Conservation (phyloP, 2,329 filamentous ascomycete species). For the Talaromyces piceae region DNA sequence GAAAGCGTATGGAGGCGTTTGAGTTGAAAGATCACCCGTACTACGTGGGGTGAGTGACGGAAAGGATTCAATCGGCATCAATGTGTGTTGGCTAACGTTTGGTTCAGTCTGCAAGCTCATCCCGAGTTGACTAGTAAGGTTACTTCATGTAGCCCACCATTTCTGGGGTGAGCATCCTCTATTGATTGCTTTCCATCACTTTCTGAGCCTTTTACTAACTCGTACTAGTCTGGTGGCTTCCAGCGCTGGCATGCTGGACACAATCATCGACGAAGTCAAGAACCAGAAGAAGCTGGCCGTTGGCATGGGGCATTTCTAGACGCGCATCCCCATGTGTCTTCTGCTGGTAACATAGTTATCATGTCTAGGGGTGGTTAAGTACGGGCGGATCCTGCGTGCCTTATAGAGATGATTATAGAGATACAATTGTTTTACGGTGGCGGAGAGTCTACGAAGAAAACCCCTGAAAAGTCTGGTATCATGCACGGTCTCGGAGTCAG, state of each 20-base stretch:
- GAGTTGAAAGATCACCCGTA: constrained; percentile 78
- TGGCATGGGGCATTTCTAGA: background rate
- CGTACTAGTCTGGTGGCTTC: constrained; percentile 58
- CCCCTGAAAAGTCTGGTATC: background rate
- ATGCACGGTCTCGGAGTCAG: background rate
- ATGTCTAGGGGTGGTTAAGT: background rate
- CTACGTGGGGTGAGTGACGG: constrained; percentile 55
- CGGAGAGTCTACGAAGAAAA: background rate
- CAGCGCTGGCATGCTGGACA: constrained; percentile 54
- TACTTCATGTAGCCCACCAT: constrained; percentile 38
- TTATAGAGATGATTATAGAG: background rate
- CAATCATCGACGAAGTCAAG: constrained; percentile 15
- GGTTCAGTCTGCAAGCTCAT: constrained; percentile 4
- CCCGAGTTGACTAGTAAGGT: constrained; percentile 3
- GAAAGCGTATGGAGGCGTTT: constrained; percentile 73
- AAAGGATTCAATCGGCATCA: background rate
- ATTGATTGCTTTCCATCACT: background rate
- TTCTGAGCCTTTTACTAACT: background rate
- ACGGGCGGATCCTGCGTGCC: background rate
- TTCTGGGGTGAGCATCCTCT: constrained; percentile 51
- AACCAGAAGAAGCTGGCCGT: background rate
- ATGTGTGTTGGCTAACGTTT: constrained; percentile 35
- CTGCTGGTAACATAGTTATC: background rate
- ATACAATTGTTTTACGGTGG: background rate
- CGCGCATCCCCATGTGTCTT: background rate